Evolutionary conservation across 371 early-diverging fungal species (phyloP).

Genomic region (Mortierella sp.): DNA sequence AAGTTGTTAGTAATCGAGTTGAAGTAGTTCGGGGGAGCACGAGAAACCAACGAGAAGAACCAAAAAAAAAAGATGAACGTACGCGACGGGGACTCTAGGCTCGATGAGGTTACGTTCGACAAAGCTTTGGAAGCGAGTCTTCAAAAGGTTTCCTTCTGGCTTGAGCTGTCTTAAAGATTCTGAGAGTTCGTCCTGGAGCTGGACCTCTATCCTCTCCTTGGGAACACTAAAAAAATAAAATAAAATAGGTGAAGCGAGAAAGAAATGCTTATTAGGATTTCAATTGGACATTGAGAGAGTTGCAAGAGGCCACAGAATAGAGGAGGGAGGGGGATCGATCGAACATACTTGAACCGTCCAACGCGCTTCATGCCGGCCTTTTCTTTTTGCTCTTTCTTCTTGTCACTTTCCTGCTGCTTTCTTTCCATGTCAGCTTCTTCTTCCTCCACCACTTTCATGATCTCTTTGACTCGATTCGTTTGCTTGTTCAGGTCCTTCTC

Average conservation of each 20-base stretch:
- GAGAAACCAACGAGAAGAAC: background rate
- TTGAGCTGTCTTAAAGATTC: conserved; percentile 69
- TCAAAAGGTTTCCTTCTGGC: conserved; percentile 90
- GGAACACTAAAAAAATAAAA: conserved; percentile 28
- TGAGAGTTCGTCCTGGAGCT: conserved; percentile 67
- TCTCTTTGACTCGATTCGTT: conserved; percentile 62
- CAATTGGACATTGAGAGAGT: no score
- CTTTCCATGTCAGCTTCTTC: conserved; percentile 61
- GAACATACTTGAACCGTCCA: conserved; percentile 57
- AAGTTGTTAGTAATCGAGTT: background rate
- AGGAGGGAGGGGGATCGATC: no score
- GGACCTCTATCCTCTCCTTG: conserved; percentile 64
- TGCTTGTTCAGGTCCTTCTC: conserved; percentile 56
- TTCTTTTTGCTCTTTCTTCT: conserved; percentile 57
- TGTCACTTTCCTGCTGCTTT: conserved; percentile 56
- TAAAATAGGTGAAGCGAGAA: background rate
- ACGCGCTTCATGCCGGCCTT: conserved; percentile 59
- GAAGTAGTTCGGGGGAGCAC: background rate
- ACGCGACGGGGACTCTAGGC: conserved; percentile 71
- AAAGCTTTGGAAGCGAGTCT: conserved; percentile 83
- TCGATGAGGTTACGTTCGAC: conserved; percentile 91
- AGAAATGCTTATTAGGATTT: background rate
- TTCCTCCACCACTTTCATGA: conserved; percentile 66
- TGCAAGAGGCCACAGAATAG: no score
- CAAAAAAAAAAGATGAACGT: conserved; percentile 13